Evolutionary conservation across 139 green algal genomes (phyloP), one percentile per base, ranked within the genome.

Genomic region (Parachlorella kessleri): DNA sequence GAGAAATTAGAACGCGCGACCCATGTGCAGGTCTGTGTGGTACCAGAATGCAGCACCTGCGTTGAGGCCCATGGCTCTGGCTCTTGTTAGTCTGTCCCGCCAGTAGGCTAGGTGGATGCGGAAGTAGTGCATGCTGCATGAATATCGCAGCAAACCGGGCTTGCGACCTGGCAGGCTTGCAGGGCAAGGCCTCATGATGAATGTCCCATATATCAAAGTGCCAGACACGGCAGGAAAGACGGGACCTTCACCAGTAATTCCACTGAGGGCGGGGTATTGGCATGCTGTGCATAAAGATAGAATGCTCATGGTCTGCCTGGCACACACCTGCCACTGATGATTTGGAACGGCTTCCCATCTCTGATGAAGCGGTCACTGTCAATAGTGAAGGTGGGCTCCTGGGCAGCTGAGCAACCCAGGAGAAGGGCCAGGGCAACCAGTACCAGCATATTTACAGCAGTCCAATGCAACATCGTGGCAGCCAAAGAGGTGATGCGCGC

Each of bases 51-150:
- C 32, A 40, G 5, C 4, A 40, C 21, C 30, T 70, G 68, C 37
- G 73, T 92, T 93, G 6, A 93, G 68, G 23, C 89, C 89, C 76
- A 93, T 55, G 32, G 88, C 75, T 18, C 72, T 77, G 3, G 81
- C 42, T 2, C 88, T 66, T 5, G 66, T 26, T 73, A 93, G 63
- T 2, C 89, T 63, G 41, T 94, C 90, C 3, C 41, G 8, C 90
- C 90, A 94, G 55, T 88, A 79, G 0, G 68, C 70, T 3, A 76
- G 82, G 4, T 83, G 88, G 24, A 93, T 88, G 0, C 90, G 73
- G 39, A 86, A 79, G 75, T 93, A 94, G 69, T 94, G 90, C 6
- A 92, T 79, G 33, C 82, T 85, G 84, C 66, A 32, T 18, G 18
- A 18, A 18, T 18, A 59, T 10, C 10, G 48, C 18, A 10, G 48